Evolutionary conservation across 2,329 filamentous ascomycete species (phyloP).

Genomic region (Colletotrichum plurivorum): DNA sequence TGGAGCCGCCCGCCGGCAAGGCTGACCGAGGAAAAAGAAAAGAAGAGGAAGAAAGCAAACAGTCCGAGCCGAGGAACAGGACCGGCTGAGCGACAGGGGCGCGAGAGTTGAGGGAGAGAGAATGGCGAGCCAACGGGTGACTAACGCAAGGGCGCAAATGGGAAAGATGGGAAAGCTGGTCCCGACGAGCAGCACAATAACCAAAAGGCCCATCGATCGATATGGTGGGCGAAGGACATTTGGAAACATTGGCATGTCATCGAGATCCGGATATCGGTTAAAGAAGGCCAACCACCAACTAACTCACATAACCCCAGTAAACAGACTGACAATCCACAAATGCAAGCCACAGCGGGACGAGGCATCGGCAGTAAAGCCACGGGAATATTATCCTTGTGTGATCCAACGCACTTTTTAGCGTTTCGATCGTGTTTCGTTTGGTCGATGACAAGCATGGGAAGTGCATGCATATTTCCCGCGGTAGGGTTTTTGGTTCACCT

Average conservation of each 20-base stretch:
- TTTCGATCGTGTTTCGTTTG: conserved; percentile 37
- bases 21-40: too few relatives aligned
- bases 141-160: conserved; percentile 6
- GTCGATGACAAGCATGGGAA: conserved; percentile 16
- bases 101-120: too few relatives aligned
- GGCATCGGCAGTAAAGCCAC: neutral
- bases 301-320: too few relatives aligned
- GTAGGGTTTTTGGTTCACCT: neutral
- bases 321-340: neutral
- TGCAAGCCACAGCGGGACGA: neutral
- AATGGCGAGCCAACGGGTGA: too few relatives aligned
- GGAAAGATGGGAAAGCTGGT: conserved; percentile 11
- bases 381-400: neutral
- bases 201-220: conserved; percentile 10
- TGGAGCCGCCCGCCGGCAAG: too few relatives aligned
- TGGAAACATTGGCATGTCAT: conserved; percentile 29
- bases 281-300: too few relatives aligned
- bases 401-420: neutral
- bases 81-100: too few relatives aligned
- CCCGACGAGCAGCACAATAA: neutral
- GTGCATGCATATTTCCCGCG: neutral
- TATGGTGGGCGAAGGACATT: neutral
- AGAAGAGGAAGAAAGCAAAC: too few relatives aligned
- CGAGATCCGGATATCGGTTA: conserved; percentile 23
- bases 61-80: too few relatives aligned